Conservation (phyloP, 2,329 filamentous ascomycete genomes). For the Colletotrichum sp. region DNA sequence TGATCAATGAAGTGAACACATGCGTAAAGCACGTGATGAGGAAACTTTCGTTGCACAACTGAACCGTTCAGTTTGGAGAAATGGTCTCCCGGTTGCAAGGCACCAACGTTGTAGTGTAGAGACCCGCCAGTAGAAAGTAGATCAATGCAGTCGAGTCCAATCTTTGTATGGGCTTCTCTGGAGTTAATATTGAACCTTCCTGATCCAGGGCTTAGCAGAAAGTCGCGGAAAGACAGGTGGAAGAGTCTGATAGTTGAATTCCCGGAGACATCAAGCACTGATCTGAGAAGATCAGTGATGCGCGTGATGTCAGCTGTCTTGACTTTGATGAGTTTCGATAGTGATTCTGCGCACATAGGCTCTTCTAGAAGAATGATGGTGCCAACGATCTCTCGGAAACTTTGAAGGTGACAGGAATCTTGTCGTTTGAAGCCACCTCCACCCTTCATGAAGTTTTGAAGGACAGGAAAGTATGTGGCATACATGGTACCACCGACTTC, state of each 20-base stretch:
- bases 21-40: too few relatives aligned
- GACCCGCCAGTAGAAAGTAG: too few relatives aligned
- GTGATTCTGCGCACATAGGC: not conserved
- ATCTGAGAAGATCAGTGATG: not conserved
- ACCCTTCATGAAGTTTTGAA: not conserved
- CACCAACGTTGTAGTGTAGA: too few relatives aligned
- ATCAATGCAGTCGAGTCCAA: not conserved
- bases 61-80: too few relatives aligned
- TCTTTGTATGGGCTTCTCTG: not conserved
- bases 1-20: too few relatives aligned
- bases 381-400: not conserved
- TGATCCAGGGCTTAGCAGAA: not conserved
- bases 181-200: not conserved
- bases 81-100: too few relatives aligned
- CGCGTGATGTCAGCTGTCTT: not conserved
- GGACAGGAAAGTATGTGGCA: not conserved
- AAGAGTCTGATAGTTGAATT: not conserved
- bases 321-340: not conserved
- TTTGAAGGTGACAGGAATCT: not conserved
- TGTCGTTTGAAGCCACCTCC: too few relatives aligned
- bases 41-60: too few relatives aligned
- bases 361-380: not conserved
- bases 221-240: not conserved
- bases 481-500: not conserved
- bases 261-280: not conserved